A percentile compares a stretch with the other conserved stretches of the same genome.
Conservation (phyloP, 768 basidiomycete species). For the Phanerochaete carnosa region DNA sequence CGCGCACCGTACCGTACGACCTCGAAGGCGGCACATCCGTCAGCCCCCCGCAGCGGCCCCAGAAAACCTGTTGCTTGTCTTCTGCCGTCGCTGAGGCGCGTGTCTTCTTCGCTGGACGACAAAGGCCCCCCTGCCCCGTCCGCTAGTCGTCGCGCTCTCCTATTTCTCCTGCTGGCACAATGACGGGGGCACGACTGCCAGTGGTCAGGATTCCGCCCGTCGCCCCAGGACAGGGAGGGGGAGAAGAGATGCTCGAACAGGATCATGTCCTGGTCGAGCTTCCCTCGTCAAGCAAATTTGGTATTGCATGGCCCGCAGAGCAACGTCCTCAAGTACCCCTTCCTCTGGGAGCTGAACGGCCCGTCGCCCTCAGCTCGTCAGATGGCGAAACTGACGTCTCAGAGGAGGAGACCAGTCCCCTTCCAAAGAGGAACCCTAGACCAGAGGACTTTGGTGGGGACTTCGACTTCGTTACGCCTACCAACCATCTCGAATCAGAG, state of each 20-base stretch:
- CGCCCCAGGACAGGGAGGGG: slow-evolving; percentile 34
- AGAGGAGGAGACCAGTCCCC: slow-evolving; percentile 35
- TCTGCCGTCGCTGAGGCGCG: slow-evolving; percentile 2
- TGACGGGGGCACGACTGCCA: slow-evolving; percentile 35
- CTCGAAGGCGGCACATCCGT: slow-evolving; percentile 12
- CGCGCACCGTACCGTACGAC: slow-evolving; percentile 2
- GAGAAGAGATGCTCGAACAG: slow-evolving; percentile 35
- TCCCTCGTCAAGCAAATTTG: slow-evolving; percentile 54
- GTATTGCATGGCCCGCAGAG: slow-evolving; percentile 54
- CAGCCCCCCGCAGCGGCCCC: background rate
- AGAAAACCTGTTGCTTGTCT: background rate
- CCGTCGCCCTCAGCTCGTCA: slow-evolving; percentile 42
- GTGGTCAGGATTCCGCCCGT: slow-evolving; percentile 49
- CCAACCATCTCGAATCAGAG: slow-evolving; percentile 27
- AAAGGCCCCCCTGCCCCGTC: background rate
- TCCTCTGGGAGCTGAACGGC: slow-evolving; percentile 36
- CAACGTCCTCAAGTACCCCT: slow-evolving; percentile 36
- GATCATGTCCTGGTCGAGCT: slow-evolving; percentile 46
- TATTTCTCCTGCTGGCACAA: slow-evolving; percentile 15
- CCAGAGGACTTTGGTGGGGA: slow-evolving; percentile 22
- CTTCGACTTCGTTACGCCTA: slow-evolving; percentile 30
- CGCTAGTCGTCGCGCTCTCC: slow-evolving; percentile 9
- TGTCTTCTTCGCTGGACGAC: background rate
- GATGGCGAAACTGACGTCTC: slow-evolving; percentile 50
- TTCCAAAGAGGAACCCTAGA: slow-evolving; percentile 13